Conservation (phyloP, 345 rosid genomes). For the Aethionema arabicum region DNA sequence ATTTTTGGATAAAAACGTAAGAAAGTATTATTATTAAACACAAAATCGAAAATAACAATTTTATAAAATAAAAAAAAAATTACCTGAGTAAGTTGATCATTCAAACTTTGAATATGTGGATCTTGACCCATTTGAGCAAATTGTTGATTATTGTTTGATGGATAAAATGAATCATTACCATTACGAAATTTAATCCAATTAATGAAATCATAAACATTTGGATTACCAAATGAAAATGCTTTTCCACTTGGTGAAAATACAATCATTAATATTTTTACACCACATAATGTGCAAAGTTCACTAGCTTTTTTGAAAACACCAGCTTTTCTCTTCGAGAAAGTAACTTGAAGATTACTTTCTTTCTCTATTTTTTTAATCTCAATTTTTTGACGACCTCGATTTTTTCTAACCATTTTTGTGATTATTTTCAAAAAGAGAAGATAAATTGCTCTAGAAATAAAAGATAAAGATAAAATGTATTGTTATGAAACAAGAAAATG, state of each 20-base stretch:
- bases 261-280: not conserved
- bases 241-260: conserved; percentile 28
- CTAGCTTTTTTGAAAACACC: conserved; percentile 14
- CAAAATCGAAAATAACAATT: no score
- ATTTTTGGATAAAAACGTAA: no score
- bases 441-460: no score
- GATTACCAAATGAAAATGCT: conserved; percentile 53
- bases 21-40: no score
- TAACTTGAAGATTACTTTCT: not conserved
- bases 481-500: not conserved
- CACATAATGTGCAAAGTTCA: not conserved
- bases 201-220: conserved; percentile 37
- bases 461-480: not conserved
- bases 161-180: not conserved
- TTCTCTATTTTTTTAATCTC: not conserved
- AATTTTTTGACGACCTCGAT: conserved; percentile 8
- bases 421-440: no score
- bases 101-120: conserved; percentile 45
- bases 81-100: conserved; percentile 40
- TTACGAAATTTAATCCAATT: conserved; percentile 33
- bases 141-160: not conserved
- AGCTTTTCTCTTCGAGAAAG: no score
- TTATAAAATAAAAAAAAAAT: not conserved
- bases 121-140: conserved; percentile 44
- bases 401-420: conserved; percentile 28